Base-by-base conservation (phyloP, 352 stramenopile genomes). In the Saprolegnia parasitica region DNA sequence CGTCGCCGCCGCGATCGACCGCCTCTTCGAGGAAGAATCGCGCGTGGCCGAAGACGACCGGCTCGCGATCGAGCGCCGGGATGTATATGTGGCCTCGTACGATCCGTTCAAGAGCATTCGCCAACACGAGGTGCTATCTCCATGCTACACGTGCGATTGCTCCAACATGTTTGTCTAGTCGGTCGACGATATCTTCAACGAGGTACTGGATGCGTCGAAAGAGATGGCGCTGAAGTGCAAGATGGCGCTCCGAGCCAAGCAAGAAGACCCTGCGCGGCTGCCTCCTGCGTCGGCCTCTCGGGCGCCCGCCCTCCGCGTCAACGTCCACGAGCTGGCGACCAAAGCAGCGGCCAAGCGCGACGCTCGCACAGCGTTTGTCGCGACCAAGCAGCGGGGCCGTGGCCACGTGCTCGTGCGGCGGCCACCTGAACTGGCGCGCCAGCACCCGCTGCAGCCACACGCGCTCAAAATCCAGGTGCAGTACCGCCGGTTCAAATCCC, bases 401-500 rank as follows among this genome's bases (percentile, higher is more conserved):
- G 58, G 58, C 18, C 40, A 54, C 37, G 58, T 67, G 11, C 40
- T 67, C 24, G 42, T 56, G 13, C 58, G 58, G 23, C n/a, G 35
- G 18, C 49, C 49, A 35, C 42, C 42, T 4, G 50, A 24, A 2
- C 40, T 16, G 15, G 11, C 13, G 21, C 18, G 23, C 13, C 18
- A 10, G 15, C 20, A 67, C 29, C 58, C 58, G 6, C 21, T 56
- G 11, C 58, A 40, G 4, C 16, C 11, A 16, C 21, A 10, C 16
- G 58, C 40, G 8, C n/a, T 67, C 35, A 67, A 67, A 39, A 67
- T 67, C 42, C 58, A 67, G 29, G 37, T 23, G 40, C 58, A 67
- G 40, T 67, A 42, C 58, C 37, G 58, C 18, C 58, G 39, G 11
- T 40, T 39, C 58, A 54, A 67, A 11, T 67, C 26, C 37, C 58